Base-by-base conservation (phyloP, 192 early-diverging fungal species). In the Dissophora globulifera region DNA sequence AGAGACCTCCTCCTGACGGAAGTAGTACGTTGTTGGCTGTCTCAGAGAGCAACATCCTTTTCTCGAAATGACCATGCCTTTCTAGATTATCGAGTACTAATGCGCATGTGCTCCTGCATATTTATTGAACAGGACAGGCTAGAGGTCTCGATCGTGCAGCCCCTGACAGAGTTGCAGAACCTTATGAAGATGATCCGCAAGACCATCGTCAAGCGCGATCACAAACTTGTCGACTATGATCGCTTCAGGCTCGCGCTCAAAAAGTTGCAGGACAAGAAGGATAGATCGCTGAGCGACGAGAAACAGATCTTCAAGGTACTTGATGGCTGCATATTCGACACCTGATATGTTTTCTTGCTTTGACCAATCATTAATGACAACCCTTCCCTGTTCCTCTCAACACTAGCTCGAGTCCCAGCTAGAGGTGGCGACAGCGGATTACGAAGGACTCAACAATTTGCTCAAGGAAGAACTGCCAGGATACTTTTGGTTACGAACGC, bases 201-300 rank as follows among this genome's bases (percentile, higher is more conserved):
- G 72, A 83, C 92, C 7, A 93, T 98, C 51, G 83, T 86, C 4
- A 99, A 99, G 82, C 89, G 96, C 26, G 86, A 89, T 25, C 95
- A 95, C 81, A 99, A 99, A 79, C 79, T 94, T 35, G 69, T 96
- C 2, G 97, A 99, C 78, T 98, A 93, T 67, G 97, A 99, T 78
- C 86, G 97, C 32, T 90, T 90, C 78, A 78, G 87, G 22, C 81
- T 84, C 17, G 74, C 81, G 19, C 69, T 96, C 27, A 87, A 89
- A 49, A 98, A 96, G 79, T 67, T 94, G 10, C 82, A 89, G 61
- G 89, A 83, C 19, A 92, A 93, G 62, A 83, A 86, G 35, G 85
- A 87, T 3, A 78, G 71, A 41, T 84, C 84, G 0, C 69, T 90
- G 29, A 82, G 70, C 33, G 91, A 94, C 27, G 90, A 93, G 60